Evolutionary conservation across 768 basidiomycete genomes (phyloP).

Genomic region (Dacryopinax spathularia): DNA sequence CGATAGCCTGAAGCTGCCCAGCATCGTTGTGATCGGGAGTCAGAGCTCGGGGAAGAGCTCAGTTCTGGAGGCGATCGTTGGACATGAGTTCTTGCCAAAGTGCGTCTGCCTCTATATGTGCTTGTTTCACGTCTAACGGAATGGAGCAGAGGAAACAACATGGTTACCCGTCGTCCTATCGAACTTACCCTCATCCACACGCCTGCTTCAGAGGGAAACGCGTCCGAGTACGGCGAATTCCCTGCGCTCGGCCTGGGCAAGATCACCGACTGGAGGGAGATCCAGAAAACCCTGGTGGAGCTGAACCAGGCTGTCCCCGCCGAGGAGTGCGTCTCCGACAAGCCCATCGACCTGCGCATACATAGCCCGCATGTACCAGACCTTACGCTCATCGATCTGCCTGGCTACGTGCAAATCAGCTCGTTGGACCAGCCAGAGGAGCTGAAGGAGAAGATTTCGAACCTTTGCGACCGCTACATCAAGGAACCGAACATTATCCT

Average conservation of each 20-base stretch:
- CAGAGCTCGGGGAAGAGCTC: conserved; percentile 98
- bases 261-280: conserved; percentile 78
- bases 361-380: conserved; percentile 94
- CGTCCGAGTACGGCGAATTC: conserved; percentile 84
- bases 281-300: conserved; percentile 86
- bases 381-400: conserved; percentile 91
- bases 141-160: conserved; percentile 74
- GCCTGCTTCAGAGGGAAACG: conserved; percentile 42
- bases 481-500: conserved; percentile 99
- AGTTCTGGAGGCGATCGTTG: conserved; percentile 92
- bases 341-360: conserved; percentile 93
- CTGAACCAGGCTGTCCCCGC: conserved; percentile 86
- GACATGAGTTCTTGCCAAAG: conserved; percentile 97
- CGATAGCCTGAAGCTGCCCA: conserved; percentile 84
- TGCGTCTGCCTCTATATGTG: conserved; percentile 30
- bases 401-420: conserved; percentile 90
- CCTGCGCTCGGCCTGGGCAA: conserved; percentile 78
- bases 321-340: conserved; percentile 81
- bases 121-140: conserved; percentile 5
- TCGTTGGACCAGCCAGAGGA: conserved; percentile 91
- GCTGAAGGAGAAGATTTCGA: conserved; percentile 82
- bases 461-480: conserved; percentile 89
- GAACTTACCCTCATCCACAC: conserved; percentile 95
- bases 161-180: conserved; percentile 97
- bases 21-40: conserved; percentile 95